These are phyloP conservation scores for Candida maesae DNA, from an alignment of 805 yeast species.

Conservation along the genomic window DNA sequence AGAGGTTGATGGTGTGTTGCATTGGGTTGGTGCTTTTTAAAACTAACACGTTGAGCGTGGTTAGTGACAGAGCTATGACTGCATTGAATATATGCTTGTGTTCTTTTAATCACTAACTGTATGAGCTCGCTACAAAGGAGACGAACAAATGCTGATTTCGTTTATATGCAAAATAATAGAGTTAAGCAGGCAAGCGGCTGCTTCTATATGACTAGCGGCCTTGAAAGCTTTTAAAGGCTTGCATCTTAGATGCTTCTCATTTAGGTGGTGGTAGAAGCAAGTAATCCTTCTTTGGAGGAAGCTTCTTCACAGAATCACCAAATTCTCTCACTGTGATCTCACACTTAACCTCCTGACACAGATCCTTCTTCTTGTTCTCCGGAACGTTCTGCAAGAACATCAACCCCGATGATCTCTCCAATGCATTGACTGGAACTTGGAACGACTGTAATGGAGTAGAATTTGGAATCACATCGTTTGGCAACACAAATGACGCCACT, in stretches of 20 bases:
- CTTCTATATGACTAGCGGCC: too few species aligned
- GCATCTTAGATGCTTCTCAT: neutral
- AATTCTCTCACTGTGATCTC: constrained; percentile 80
- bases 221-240: too few species aligned
- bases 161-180: too few species aligned
- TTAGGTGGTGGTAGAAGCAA: constrained; percentile 13
- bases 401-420: constrained; percentile 84
- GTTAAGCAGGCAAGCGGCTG: too few species aligned
- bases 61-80: too few species aligned
- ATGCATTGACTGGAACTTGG: constrained; percentile 85
- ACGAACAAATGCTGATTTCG: too few species aligned
- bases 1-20: too few species aligned
- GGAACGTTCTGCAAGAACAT: constrained; percentile 74
- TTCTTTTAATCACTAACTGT: too few species aligned
- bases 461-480: constrained; percentile 79
- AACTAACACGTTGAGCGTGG: too few species aligned
- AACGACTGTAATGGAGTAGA: constrained; percentile 65
- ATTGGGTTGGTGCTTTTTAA: too few species aligned
- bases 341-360: constrained; percentile 81
- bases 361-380: constrained; percentile 46
- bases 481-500: constrained; percentile 91
- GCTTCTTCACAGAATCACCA: constrained; percentile 32
- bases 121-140: too few species aligned
- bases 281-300: constrained; percentile 17
- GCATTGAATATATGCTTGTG: too few species aligned